Percentiles rank a stretch among this genome's conserved stretches.
These are phyloP conservation scores for Sphaerulina vaccinii DNA, from an alignment of 2,329 filamentous ascomycete genomes.

Conservation along the genomic window DNA sequence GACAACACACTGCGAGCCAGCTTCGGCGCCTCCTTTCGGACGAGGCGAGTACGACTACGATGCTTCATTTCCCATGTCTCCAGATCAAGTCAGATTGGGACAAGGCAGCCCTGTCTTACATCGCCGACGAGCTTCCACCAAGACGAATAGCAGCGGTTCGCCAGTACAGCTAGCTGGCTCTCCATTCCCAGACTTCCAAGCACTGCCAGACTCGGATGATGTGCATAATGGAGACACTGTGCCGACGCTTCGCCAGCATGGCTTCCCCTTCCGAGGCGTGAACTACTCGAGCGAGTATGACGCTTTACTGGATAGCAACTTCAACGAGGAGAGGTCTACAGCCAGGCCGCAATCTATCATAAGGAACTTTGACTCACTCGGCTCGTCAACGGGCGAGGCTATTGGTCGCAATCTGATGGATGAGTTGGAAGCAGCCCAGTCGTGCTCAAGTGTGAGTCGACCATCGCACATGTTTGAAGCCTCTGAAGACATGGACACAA, in stretches of 20 bases:
- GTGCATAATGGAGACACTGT: not conserved
- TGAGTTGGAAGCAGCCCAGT: slow-evolving; percentile 32
- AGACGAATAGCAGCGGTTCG: slow-evolving; percentile 3
- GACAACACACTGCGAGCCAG: slow-evolving; percentile 32
- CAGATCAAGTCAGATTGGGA: not conserved
- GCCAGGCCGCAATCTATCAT: slow-evolving; percentile 12
- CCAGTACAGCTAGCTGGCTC: slow-evolving; percentile 8
- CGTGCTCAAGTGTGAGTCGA: slow-evolving; percentile 1
- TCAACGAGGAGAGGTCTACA: slow-evolving; percentile 3
- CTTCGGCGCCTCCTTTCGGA: slow-evolving; percentile 33
- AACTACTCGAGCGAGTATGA: slow-evolving; percentile 7
- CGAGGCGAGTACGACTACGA: slow-evolving; percentile 11
- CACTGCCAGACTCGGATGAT: not conserved
- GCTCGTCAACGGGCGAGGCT: slow-evolving; percentile 18
- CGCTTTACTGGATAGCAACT: slow-evolving; percentile 3
- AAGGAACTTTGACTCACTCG: slow-evolving; percentile 29
- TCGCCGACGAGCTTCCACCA: slow-evolving; percentile 4
- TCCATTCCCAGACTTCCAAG: slow-evolving; percentile 9
- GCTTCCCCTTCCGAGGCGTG: not conserved
- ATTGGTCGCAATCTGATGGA: slow-evolving; percentile 38
- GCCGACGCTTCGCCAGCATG: not conserved
- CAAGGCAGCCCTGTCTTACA: not conserved
- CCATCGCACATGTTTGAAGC: not conserved
- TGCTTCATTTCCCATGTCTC: slow-evolving; percentile 1
- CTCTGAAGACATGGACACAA: slow-evolving; percentile 5